Conservation (phyloP, 768 basidiomycete species). For the Mycena latifolia region DNA sequence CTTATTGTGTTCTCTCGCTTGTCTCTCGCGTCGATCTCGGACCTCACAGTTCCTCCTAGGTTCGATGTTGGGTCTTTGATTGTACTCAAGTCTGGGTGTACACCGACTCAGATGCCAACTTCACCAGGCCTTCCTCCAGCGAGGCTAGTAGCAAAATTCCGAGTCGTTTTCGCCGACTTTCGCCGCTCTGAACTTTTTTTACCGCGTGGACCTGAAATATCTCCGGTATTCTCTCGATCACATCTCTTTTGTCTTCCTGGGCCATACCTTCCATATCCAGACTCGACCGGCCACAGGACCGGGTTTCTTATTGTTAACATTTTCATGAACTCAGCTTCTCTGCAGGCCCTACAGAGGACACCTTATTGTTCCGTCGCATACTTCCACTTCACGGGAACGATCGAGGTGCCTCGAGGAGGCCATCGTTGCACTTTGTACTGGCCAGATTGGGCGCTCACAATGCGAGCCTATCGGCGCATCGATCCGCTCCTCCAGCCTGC, state of each 20-base stretch:
- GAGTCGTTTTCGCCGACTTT: no score
- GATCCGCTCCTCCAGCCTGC: neutral
- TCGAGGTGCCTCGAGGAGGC: constrained; percentile 6
- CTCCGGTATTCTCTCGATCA: no score
- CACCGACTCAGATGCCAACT: no score
- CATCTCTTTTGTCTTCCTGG: constrained; percentile 20
- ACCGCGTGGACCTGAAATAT: no score
- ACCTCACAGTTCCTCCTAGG: no score
- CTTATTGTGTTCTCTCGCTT: no score
- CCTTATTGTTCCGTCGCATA: constrained; percentile 4
- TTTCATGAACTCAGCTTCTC: constrained; percentile 5
- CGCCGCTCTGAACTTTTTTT: no score
- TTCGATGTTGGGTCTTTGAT: no score
- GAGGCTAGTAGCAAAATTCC: no score
- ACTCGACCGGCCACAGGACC: neutral
- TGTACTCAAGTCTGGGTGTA: no score
- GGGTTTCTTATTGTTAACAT: constrained; percentile 5
- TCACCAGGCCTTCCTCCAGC: no score
- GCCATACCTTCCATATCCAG: constrained; percentile 12
- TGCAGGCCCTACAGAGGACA: constrained; percentile 12
- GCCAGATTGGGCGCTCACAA: constrained; percentile 5
- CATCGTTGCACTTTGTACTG: neutral
- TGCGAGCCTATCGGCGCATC: constrained; percentile 9
- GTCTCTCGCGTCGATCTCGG: no score
- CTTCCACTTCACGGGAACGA: neutral